Evolutionary conservation across 2,329 filamentous ascomycete species (phyloP).

Genomic region (Trichoderma sp.): DNA sequence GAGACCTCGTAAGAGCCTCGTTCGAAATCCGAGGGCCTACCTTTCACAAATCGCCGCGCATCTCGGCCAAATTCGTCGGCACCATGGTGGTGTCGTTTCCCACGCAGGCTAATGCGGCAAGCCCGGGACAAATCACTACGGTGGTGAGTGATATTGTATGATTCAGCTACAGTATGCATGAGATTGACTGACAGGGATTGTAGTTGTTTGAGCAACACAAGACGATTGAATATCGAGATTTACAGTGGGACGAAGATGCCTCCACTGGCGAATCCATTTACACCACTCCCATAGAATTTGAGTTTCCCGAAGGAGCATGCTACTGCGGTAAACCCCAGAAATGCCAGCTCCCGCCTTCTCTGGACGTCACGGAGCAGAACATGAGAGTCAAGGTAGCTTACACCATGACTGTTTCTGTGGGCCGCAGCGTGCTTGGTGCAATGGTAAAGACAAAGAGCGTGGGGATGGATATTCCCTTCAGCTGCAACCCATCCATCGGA

Average conservation of each 20-base stretch:
- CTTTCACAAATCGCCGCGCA: conserved; percentile 16
- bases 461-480: neutral
- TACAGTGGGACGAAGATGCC: neutral
- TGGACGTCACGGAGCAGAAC: neutral
- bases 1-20: neutral
- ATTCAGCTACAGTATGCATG: neutral
- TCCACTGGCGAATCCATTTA: conserved; percentile 5
- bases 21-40: conserved; percentile 4
- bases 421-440: neutral
- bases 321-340: neutral
- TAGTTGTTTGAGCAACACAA: conserved; percentile 10
- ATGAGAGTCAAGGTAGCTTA: neutral
- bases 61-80: conserved; percentile 7
- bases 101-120: conserved; percentile 3
- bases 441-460: conserved; percentile 10
- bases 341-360: conserved; percentile 1
- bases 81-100: conserved; percentile 4
- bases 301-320: neutral
- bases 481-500: neutral
- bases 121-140: neutral
- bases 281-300: conserved; percentile 6
- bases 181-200: neutral
- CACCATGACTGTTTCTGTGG: neutral
- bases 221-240: neutral
- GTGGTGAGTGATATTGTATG: neutral